A percentile compares a stretch with the other conserved stretches of the same genome.
These are phyloP conservation scores for Kodamaea laetipori DNA, from an alignment of 805 yeast genomes.

Conservation along the genomic window DNA sequence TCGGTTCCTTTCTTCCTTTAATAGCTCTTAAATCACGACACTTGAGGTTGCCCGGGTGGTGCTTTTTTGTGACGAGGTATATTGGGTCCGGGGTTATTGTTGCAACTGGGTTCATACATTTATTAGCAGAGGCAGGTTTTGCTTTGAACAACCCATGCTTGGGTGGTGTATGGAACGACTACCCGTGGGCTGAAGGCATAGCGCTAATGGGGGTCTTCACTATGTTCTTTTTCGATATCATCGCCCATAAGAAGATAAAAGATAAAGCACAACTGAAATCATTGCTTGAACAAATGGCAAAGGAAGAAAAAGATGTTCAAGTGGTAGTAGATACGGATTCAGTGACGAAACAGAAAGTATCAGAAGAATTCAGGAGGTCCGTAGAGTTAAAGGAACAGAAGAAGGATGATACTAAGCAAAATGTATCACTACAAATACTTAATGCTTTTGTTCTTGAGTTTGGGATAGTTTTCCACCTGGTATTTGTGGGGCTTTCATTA, in stretches of 20 bases:
- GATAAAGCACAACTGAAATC: neutral
- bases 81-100: constrained; percentile 40
- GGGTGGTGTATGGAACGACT: constrained; percentile 27
- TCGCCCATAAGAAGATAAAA: constrained; percentile 23
- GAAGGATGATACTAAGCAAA: neutral
- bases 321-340: neutral
- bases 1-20: constrained; percentile 35
- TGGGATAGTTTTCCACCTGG: constrained; percentile 37
- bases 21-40: constrained; percentile 23
- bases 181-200: constrained; percentile 37
- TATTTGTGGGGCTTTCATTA: constrained; percentile 34
- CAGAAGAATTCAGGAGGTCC: no score
- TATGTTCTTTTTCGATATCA: constrained; percentile 33
- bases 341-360: no score
- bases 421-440: constrained; percentile 47
- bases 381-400: no score
- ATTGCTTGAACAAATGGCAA: neutral
- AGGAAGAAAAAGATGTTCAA: neutral
- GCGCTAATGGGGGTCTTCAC: constrained; percentile 32
- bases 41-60: constrained; percentile 27
- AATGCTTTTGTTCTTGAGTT: constrained; percentile 46
- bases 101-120: constrained; percentile 39
- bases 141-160: constrained; percentile 31
- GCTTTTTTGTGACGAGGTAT: constrained; percentile 31
- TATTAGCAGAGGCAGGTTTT: constrained; percentile 33